Percentiles rank a stretch among this genome's conserved stretches.
phyloP scores from a whole-genome alignment of 116 monocot genomes.

The Trichopus zeylanicus region DNA sequence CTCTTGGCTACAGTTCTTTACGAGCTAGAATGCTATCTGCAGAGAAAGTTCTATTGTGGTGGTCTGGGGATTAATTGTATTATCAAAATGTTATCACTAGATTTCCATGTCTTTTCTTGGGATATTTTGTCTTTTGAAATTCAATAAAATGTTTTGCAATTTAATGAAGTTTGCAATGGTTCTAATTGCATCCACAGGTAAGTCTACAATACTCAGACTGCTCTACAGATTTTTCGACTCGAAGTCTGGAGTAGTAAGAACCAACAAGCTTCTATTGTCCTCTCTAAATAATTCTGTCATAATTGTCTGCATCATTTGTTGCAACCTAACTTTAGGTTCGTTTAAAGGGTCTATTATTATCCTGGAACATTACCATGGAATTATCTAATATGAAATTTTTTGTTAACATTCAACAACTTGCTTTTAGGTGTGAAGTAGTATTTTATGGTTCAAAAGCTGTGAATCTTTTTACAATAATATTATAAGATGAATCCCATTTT shows the following conservation, averaged over 20 bases:
- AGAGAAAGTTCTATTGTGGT: background rate
- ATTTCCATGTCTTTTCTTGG: background rate
- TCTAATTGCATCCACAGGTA: constrained; percentile 44
- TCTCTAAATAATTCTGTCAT: no score
- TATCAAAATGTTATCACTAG: background rate
- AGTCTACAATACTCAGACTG: constrained; percentile 80
- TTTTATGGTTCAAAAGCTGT: background rate
- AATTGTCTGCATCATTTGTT: no score
- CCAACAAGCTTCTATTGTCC: background rate
- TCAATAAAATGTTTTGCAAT: no score
- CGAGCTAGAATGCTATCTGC: background rate
- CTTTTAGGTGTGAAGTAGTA: no score
- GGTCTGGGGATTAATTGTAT: background rate
- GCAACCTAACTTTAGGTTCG: no score
- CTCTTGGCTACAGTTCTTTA: no score
- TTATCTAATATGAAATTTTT: no score
- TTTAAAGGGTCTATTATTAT: no score
- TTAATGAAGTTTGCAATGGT: no score
- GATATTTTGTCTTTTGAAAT: background rate
- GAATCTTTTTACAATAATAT: background rate
- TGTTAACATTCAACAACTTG: no score
- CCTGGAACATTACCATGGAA: no score
- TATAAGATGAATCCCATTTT: background rate
- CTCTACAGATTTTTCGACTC: constrained; percentile 84
- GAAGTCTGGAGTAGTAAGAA: constrained; percentile 73